Evolutionary conservation across 768 basidiomycete genomes (phyloP), one percentile per base, ranked within the genome.

Genomic region (Holtermannia corniformis): DNA sequence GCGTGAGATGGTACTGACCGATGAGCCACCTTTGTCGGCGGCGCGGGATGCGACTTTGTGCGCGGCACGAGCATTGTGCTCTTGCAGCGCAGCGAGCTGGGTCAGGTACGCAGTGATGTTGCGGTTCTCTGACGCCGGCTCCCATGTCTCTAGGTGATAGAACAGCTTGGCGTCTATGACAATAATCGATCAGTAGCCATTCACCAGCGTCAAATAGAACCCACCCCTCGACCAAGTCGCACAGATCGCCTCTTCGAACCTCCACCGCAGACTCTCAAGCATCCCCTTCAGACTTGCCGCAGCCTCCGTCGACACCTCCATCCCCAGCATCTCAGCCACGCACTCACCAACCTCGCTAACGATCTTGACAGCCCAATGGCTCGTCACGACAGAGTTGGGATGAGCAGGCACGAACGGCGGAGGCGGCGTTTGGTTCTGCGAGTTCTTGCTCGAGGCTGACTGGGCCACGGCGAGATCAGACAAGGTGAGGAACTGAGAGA

Each of bases 111-210:
- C 47, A 11, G 58, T 41, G 5, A 54, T 12, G 32, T 24, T 50
- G 2, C 80, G 76, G 50, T 83, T 81, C 2, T 75, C 73, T 2
- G 81, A 75, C 55, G 80, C 83, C 0, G 81, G 76, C 2, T 78
- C 73, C 90, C 92, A 97, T n/a, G 80, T 81, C 64, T 99, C 95
- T 23, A 97, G 78, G 51, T 81, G 76, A 71, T 88, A 84, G 63
- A 97, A 84, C 20, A 83, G 69, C 55, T 81, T 80, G 1, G 92
- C 82, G 68, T 99, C 93, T 95, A n/a, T n/a, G n/a, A n/a, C n/a
- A n/a, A n/a, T n/a, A n/a, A n/a, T n/a, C n/a, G 61, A 2, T 1
- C 4, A 5, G 45, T 45, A 52, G 47, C 42, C 32, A 23, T n/a
- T 37, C 44, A 62, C 47, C n/a, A 43, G 25, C 22, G 22, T 13